Conservation (phyloP, 805 yeast genomes). For the Deakozyma indianensis region DNA sequence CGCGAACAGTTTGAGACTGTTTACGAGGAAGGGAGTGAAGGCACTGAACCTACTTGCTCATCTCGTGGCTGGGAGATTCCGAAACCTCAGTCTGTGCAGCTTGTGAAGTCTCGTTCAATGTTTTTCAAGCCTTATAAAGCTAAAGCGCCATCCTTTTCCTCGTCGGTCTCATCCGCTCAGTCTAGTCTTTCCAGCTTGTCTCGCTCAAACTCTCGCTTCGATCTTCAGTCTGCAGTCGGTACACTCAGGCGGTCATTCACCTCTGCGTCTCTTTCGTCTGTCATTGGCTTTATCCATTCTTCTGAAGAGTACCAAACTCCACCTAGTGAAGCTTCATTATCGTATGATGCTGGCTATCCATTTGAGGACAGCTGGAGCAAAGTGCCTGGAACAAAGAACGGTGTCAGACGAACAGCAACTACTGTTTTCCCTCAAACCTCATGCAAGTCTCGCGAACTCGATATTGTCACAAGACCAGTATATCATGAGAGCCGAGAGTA, state of each 20-base stretch:
- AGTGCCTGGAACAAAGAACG: not conserved
- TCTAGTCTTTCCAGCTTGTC: not conserved
- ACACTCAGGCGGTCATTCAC: not conserved
- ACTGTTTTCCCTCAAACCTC: constrained; percentile 2
- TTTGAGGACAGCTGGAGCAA: not conserved
- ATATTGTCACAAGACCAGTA: constrained; percentile 3
- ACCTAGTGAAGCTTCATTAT: not conserved
- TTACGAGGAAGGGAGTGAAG: not conserved
- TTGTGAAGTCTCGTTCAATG: not conserved
- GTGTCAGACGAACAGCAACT: not conserved
- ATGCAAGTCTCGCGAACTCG: not conserved
- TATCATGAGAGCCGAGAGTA: constrained; percentile 2
- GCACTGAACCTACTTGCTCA: not conserved
- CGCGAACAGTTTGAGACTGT: not conserved
- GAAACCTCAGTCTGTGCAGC: not conserved
- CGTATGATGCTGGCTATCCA: not conserved
- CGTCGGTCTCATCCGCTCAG: not conserved
- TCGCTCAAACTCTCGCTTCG: constrained; percentile 1
- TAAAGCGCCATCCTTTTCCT: not conserved
- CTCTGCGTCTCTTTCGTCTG: not conserved
- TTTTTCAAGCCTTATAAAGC: constrained; percentile 1
- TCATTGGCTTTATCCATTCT: not conserved
- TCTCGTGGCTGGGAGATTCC: constrained; percentile 1
- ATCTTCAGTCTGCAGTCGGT: not conserved
- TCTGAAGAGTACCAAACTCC: not conserved